Base-by-base conservation (phyloP, 352 stramenopile genomes). In the Phytophthora tubulina region DNA sequence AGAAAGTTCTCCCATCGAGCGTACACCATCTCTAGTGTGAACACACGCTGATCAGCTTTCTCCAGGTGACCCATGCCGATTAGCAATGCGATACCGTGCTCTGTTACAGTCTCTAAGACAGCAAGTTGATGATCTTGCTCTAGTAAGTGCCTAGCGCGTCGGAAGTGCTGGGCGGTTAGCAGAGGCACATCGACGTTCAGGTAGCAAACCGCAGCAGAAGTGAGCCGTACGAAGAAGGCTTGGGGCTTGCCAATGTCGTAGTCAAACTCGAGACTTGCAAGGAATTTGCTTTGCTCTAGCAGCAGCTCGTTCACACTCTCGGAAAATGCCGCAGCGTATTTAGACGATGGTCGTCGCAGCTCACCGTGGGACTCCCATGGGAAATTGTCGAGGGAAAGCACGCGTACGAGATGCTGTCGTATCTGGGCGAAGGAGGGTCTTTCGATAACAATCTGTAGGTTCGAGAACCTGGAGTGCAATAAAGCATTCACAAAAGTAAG, bases 1-100 rank as follows among this genome's bases (percentile, higher is more conserved):
- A 87, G 85, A 51, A 96, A 96, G n/a, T 81, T 77, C 50, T 92
- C 77, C 87, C 89, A 96, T 32, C 85, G 81, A 51, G 78, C 68
- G 57, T 93, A 96, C 15, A 96, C 84, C 89, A 95, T 96, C 64
- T 95, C 89, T 35, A 96, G 78, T 51, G 89, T 95, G 56, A 89
- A 93, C 27, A 89, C 82, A 4, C 70, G 69, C 58, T 91, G 81
- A 17, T 78, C 82, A 7, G 87, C 78, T 54, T 85, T 85, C 59
- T 96, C 88, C 3, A 95, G 62, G 44, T 92, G 85, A 44, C 84
- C 86, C 89, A 95, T 96, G 9, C 84, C 88, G 15, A 95, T 85
- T 13, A 95, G 58, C 30, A 96, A 68, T 9, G 83, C 86, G n/a
- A 96, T 86, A 10, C 84, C 85, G 50, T 88, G 72, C 63, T 93